Base-by-base conservation (phyloP, 148 eudicot species). In the Dysphania ambrosioides region DNA sequence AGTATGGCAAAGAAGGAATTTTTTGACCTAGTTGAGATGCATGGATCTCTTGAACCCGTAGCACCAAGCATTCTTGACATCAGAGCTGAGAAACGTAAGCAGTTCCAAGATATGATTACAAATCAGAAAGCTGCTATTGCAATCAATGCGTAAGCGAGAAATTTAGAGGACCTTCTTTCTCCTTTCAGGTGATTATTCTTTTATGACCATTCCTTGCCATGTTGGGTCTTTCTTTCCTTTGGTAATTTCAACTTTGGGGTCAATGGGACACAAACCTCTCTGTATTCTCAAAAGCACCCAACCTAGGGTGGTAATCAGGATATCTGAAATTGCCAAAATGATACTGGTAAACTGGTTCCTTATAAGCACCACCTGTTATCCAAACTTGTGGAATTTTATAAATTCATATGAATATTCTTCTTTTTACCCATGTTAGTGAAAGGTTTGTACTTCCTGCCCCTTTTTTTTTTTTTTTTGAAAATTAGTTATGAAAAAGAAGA, bases 1-100 rank as follows among this genome's bases (percentile, higher is more conserved):
- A 91, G 85, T 74, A 75, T 93, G 78, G 72, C 80, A 9, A 93
- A 93, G 80, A 79, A 88, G 80, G 97, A 89, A 53, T 91, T 93
- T 69, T 82, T 85, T 68, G 24, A 82, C 56, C 83, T 93, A 38
- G 98, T 91, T 66, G 88, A 87, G 70, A 80, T 84, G 75, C 89
- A 89, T 67, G 98, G 97, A 19, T 82, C 79, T 42, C 84, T n/a
- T n/a, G n/a, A n/a, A n/a, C n/a, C n/a, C n/a, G n/a, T n/a, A n/a
- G n/a, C n/a, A n/a, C n/a, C n/a, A n/a, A n/a, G n/a, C n/a, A n/a
- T n/a, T n/a, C n/a, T 93, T 58, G 97, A 91, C 75, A 79, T 91
- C 68, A 86, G 97, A 73, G 81, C 76, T 56, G 75, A 86, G 36
- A 84, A 86, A 70, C 87, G 72, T 6, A 57, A 68, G 36, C 78